phyloP scores from a whole-genome alignment of 805 yeast genomes.

The Kockiozyma suomiensis region DNA sequence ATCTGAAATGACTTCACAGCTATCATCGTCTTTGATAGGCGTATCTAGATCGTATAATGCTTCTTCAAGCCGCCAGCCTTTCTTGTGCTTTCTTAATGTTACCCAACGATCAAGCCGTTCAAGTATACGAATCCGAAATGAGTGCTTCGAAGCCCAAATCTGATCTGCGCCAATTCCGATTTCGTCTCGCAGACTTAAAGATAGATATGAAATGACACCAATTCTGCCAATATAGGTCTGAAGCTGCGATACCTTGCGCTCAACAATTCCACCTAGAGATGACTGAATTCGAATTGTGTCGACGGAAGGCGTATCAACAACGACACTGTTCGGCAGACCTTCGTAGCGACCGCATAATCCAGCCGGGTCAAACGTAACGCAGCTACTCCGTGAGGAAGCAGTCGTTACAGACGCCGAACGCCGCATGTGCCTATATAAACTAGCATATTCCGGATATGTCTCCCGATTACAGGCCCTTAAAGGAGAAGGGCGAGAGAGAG shows the following conservation, averaged over 20 bases:
- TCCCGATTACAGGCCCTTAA: slow-evolving; percentile 39
- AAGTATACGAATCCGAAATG: slow-evolving; percentile 20
- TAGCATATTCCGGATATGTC: slow-evolving; percentile 42
- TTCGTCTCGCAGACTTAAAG: slow-evolving; percentile 28
- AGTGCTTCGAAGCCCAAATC: slow-evolving; percentile 25
- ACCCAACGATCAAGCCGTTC: slow-evolving; percentile 18
- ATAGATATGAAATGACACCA: slow-evolving; percentile 39
- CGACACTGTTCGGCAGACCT: slow-evolving; percentile 24
- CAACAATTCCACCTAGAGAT: slow-evolving; percentile 1
- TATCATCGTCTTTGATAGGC: background rate
- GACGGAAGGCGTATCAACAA: slow-evolving; percentile 10
- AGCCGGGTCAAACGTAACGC: slow-evolving; percentile 2
- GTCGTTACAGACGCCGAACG: slow-evolving; percentile 1
- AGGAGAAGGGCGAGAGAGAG: slow-evolving; percentile 35
- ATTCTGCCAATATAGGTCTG: slow-evolving; percentile 40
- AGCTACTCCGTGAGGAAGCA: background rate
- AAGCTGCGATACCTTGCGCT: slow-evolving; percentile 25
- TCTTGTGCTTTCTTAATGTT: background rate
- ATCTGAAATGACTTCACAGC: background rate
- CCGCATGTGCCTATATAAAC: slow-evolving; percentile 38
- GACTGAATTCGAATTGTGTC: slow-evolving; percentile 3
- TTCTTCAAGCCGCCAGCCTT: background rate
- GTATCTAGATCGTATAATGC: slow-evolving; percentile 5
- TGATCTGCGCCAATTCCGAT: slow-evolving; percentile 25
- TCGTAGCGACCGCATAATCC: slow-evolving; percentile 22